phyloP scores from a whole-genome alignment of 2,329 filamentous ascomycete genomes.

The Diplodia mutila region DNA sequence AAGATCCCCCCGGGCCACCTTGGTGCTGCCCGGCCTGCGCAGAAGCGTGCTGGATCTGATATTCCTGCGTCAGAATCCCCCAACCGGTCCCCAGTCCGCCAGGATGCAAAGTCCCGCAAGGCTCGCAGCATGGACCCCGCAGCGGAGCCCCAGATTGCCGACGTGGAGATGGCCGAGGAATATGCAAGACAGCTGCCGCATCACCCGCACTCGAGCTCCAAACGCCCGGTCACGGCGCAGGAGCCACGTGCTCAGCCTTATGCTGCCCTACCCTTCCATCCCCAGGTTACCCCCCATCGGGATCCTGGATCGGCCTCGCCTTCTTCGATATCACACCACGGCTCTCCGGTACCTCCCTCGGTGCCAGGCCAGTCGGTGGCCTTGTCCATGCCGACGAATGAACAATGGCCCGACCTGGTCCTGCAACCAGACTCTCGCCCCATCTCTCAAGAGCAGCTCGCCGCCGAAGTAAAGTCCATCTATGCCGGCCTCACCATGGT shows the following conservation, averaged over 20 bases:
- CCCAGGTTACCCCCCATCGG: slow-evolving; percentile 25
- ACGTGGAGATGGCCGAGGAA: slow-evolving; percentile 14
- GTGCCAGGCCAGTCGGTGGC: slow-evolving; percentile 36
- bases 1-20: slow-evolving; percentile 1
- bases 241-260: background rate
- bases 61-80: slow-evolving; percentile 13
- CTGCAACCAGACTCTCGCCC: slow-evolving; percentile 66
- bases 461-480: slow-evolving; percentile 80
- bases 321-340: slow-evolving; percentile 23
- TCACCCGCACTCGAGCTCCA: background rate
- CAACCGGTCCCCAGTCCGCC: slow-evolving; percentile 13
- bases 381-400: slow-evolving; percentile 38
- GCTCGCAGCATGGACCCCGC: background rate
- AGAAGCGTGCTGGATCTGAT: slow-evolving; percentile 22
- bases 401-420: slow-evolving; percentile 47
- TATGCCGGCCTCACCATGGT: slow-evolving; percentile 85
- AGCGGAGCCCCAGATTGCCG: slow-evolving; percentile 3
- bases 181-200: background rate
- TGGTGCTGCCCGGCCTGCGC: too few species aligned
- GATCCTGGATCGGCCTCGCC: background rate
- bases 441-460: slow-evolving; percentile 77
- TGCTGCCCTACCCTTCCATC: slow-evolving; percentile 5
- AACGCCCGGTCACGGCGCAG: background rate
- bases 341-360: slow-evolving; percentile 26
- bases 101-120: slow-evolving; percentile 29